phyloP scores from a whole-genome alignment of 2,329 filamentous ascomycete genomes.

The Neonectria magnoliae region DNA sequence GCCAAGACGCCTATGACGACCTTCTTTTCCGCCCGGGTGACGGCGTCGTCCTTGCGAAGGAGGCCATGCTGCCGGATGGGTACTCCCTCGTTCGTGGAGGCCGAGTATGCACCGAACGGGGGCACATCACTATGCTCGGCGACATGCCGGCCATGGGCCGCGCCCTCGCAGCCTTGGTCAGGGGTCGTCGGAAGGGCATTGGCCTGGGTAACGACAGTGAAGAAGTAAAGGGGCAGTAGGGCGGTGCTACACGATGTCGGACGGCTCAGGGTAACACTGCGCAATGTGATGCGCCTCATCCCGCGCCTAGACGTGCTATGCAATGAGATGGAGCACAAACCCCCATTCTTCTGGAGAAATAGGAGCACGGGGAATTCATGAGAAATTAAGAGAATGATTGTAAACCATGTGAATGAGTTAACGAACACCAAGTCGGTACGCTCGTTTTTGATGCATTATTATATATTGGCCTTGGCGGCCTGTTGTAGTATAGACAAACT shows the following conservation, averaged over 20 bases:
- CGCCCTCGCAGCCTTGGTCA: constrained; percentile 74
- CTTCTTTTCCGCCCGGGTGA: constrained; percentile 88
- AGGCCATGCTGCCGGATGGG: constrained; percentile 85
- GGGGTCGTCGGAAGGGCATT: constrained; percentile 76
- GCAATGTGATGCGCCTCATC: constrained; percentile 12
- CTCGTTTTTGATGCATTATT: constrained; percentile 26
- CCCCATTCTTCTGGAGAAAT: constrained; percentile 1
- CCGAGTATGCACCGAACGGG: constrained; percentile 80
- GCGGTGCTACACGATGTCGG: constrained; percentile 14
- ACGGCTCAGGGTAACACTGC: constrained; percentile 28
- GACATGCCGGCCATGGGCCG: constrained; percentile 84
- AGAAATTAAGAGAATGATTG: constrained; percentile 2
- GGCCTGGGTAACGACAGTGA: constrained; percentile 61
- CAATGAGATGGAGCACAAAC: constrained; percentile 8
- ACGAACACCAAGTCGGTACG: constrained; percentile 9
- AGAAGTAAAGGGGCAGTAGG: constrained; percentile 5
- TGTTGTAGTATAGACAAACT: constrained; percentile 2
- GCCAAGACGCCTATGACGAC: constrained; percentile 84
- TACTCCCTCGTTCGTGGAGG: constrained; percentile 80
- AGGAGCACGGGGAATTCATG: not conserved
- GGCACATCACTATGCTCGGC: constrained; percentile 87
- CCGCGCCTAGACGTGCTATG: constrained; percentile 23
- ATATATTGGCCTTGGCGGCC: constrained; percentile 18
- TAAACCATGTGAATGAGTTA: constrained; percentile 13
- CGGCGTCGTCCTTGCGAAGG: constrained; percentile 85